phyloP scores from a whole-genome alignment of 208 protist genomes.

The Tetramitus jugosus region DNA sequence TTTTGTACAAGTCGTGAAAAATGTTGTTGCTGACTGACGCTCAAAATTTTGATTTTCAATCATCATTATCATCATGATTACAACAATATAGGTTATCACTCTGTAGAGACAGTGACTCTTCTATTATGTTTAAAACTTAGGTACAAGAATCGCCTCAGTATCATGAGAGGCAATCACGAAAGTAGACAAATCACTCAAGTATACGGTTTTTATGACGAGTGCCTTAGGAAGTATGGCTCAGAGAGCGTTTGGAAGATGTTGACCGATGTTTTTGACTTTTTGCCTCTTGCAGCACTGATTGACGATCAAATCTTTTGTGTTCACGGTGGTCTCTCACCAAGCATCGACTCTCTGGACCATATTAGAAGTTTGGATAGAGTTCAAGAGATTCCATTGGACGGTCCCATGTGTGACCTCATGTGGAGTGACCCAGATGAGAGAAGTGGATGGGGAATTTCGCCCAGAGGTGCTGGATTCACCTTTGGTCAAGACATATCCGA shows the following conservation, averaged over 20 bases:
- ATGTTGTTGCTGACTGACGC: too few relatives aligned
- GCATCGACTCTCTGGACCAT: slow-evolving; percentile 79
- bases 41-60: too few relatives aligned
- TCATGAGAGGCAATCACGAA: slow-evolving; percentile 97
- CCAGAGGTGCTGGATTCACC: slow-evolving; percentile 92
- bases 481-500: slow-evolving; percentile 96
- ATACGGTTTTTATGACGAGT: slow-evolving; percentile 99
- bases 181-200: slow-evolving; percentile 59
- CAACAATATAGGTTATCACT: slow-evolving; percentile 62
- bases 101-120: slow-evolving; percentile 80
- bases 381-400: slow-evolving; percentile 97
- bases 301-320: slow-evolving; percentile 94
- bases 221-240: slow-evolving; percentile 91
- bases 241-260: slow-evolving; percentile 91
- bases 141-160: slow-evolving; percentile 86
- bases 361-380: slow-evolving; percentile 86
- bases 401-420: slow-evolving; percentile 96
- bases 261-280: slow-evolving; percentile 95
- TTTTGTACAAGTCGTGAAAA: too few relatives aligned
- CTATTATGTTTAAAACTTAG: slow-evolving; percentile 86
- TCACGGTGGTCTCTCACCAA: slow-evolving; percentile 87
- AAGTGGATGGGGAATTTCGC: slow-evolving; percentile 90
- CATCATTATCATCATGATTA: too few relatives aligned
- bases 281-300: slow-evolving; percentile 93
- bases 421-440: slow-evolving; percentile 96